Conservation (phyloP, 805 yeast species). For the Metschnikowia chrysomelidarum region DNA sequence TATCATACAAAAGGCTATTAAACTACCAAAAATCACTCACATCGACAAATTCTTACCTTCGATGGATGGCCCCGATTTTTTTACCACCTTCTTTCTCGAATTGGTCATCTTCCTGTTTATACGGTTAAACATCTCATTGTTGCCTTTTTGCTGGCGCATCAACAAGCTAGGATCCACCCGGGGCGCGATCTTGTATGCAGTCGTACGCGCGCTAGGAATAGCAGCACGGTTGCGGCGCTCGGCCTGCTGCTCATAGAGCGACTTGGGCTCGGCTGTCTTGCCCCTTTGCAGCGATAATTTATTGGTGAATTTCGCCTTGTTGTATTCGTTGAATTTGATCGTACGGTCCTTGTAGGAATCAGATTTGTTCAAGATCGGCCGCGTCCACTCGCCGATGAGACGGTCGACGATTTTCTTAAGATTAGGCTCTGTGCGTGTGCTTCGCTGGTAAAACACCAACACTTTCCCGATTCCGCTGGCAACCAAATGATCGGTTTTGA, state of each 20-base stretch:
- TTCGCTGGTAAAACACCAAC: constrained; percentile 86
- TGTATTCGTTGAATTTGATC: constrained; percentile 67
- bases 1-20: background rate
- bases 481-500: constrained; percentile 91
- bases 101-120: constrained; percentile 59
- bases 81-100: constrained; percentile 46
- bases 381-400: constrained; percentile 94
- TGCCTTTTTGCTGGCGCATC: constrained; percentile 46
- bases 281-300: constrained; percentile 34
- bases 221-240: constrained; percentile 93
- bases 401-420: constrained; percentile 88
- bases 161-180: constrained; percentile 55
- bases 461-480: constrained; percentile 95
- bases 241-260: constrained; percentile 86
- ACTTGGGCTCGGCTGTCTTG: constrained; percentile 41
- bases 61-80: constrained; percentile 74
- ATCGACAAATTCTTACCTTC: constrained; percentile 63
- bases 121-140: constrained; percentile 80
- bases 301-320: constrained; percentile 51
- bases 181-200: constrained; percentile 91
- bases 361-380: constrained; percentile 94
- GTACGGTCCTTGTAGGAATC: constrained; percentile 90
- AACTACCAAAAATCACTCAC: constrained; percentile 16
- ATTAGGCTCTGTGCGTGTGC: constrained; percentile 82
- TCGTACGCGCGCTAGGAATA: constrained; percentile 86